These are phyloP conservation scores for Solanum chiquidenum DNA, from an alignment of 257 asterid species.

Conservation along the genomic window DNA sequence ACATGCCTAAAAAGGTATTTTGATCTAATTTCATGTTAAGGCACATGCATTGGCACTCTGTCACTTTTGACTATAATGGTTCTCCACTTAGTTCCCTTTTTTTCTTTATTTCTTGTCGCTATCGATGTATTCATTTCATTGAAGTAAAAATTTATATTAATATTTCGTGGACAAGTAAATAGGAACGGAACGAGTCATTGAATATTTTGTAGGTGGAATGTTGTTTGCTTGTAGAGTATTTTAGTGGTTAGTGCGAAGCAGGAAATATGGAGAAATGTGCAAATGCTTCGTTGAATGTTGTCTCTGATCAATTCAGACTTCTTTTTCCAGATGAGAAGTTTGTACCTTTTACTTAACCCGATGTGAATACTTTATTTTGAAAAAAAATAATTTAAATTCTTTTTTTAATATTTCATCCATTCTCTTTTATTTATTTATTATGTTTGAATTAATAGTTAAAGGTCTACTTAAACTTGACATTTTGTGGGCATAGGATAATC, in stretches of 20 bases:
- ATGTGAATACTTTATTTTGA: neutral
- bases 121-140: neutral
- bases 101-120: neutral
- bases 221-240: neutral
- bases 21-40: neutral
- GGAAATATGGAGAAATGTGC: neutral
- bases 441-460: too few relatives aligned
- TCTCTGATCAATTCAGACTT: neutral
- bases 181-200: neutral
- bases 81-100: neutral
- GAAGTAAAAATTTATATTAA: neutral
- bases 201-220: neutral
- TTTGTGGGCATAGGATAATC: too few relatives aligned
- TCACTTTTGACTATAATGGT: neutral
- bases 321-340: neutral
- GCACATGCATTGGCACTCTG: slow-evolving; percentile 4
- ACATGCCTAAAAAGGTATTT: neutral
- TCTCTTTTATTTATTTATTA: too few relatives aligned
- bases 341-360: neutral
- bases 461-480: too few relatives aligned
- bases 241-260: neutral
- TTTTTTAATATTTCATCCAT: neutral
- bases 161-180: neutral
- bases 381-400: neutral
- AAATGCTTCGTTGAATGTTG: neutral